These are phyloP conservation scores for Epichloe amarillans DNA, from an alignment of 2,329 filamentous ascomycete genomes.

Conservation along the genomic window DNA sequence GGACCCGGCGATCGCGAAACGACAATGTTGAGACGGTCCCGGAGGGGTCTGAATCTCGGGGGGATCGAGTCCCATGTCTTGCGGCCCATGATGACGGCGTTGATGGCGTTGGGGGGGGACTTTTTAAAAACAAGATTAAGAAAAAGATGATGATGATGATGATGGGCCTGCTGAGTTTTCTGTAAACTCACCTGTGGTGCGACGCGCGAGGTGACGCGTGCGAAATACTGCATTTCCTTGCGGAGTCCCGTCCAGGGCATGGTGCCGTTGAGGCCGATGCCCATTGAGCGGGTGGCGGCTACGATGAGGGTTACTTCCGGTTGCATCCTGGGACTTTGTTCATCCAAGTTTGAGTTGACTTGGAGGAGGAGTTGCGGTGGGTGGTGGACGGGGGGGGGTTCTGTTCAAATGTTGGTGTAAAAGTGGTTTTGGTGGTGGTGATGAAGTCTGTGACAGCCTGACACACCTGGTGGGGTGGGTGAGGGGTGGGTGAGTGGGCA, in stretches of 20 bases:
- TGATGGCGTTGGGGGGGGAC: slow-evolving; percentile 28
- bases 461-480: no score
- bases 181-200: slow-evolving; percentile 24
- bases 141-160: not conserved
- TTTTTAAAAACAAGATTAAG: slow-evolving; percentile 4
- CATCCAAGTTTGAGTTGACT: not conserved
- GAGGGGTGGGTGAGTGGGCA: no score
- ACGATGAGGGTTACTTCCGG: slow-evolving; percentile 77
- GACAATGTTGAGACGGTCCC: slow-evolving; percentile 69
- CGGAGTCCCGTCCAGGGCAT: slow-evolving; percentile 84
- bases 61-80: slow-evolving; percentile 92
- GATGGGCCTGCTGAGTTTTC: no score
- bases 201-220: slow-evolving; percentile 67
- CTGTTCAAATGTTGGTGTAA: no score
- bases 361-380: not conserved
- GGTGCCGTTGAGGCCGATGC: slow-evolving; percentile 66
- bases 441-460: no score
- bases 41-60: slow-evolving; percentile 61
- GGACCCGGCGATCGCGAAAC: slow-evolving; percentile 41
- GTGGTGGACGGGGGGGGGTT: not conserved
- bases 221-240: slow-evolving; percentile 92
- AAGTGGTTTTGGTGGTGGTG: no score
- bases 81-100: slow-evolving; percentile 91
- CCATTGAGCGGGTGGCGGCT: slow-evolving; percentile 79
- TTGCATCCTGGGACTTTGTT: slow-evolving; percentile 15